A percentile compares a stretch with the other conserved stretches of the same genome.
These are phyloP conservation scores for Carpinus fangiana DNA, from an alignment of 306 rosid species.

Conservation along the genomic window DNA sequence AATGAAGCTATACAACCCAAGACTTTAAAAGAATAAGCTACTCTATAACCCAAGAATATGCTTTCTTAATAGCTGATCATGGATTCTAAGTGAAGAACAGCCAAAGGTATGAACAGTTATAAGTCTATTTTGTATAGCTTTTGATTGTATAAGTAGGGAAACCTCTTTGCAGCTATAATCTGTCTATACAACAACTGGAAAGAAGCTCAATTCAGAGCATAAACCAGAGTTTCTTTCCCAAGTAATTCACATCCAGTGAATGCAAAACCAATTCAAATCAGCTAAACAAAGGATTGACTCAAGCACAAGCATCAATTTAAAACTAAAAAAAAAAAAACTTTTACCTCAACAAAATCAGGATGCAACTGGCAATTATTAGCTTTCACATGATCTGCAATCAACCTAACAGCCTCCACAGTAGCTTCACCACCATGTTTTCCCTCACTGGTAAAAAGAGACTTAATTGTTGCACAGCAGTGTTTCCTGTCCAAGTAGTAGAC, in stretches of 20 bases:
- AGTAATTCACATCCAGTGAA: constrained; percentile 4
- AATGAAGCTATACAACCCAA: background rate
- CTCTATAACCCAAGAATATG: background rate
- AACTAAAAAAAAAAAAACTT: background rate
- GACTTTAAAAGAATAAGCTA: too few relatives aligned
- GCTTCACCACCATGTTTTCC: constrained; percentile 93
- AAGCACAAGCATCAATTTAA: constrained; percentile 4
- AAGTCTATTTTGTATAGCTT: background rate
- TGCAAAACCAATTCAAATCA: constrained; percentile 1
- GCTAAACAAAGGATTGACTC: constrained; percentile 10
- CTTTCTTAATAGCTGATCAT: background rate
- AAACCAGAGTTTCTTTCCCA: background rate
- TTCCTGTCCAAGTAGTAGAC: constrained; percentile 56
- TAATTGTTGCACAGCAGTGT: constrained; percentile 68
- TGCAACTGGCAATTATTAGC: constrained; percentile 77
- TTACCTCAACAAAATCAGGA: constrained; percentile 78
- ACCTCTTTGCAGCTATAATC: background rate
- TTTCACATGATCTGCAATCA: constrained; percentile 82
- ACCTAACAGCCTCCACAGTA: constrained; percentile 83
- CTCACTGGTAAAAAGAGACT: constrained; percentile 75
- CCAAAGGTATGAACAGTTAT: background rate
- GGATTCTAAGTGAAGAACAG: background rate
- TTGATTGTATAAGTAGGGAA: background rate
- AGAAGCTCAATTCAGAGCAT: background rate
- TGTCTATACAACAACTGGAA: background rate